Evolutionary conservation across 2,329 filamentous ascomycete genomes (phyloP), one percentile per base, ranked within the genome.

Genomic region (Aspergillus phoenicis): DNA sequence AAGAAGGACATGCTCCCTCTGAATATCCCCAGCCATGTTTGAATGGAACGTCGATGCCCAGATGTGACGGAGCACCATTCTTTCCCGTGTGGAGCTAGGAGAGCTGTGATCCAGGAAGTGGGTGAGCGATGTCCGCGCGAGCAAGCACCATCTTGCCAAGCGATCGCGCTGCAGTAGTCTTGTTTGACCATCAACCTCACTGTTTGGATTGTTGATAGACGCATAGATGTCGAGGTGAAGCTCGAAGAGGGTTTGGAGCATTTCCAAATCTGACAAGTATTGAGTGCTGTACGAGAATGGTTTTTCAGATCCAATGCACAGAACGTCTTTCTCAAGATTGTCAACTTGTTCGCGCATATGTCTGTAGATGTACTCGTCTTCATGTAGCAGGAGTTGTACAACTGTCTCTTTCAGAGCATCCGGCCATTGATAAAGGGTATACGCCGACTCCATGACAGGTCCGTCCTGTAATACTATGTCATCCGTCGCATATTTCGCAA

Each of bases 221-320:
- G 83, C 83, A 70, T 87, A 89, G 8, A 89, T 78, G 68, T 90
- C 88, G 5, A 90, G 79, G 68, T 90, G 88, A 33, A 90, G 75
- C 71, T 91, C 88, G 65, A 88, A 89, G 3, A 90, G 75, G 2
- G 82, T 82, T 70, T 90, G 81, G 1, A 83, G 76, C 71, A 88
- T 81, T 53, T 86, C 84, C 43, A 84, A 71, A 28, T 80, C 68
- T 11, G 71, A 71, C 22, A 75, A 62, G 45, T 82, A 72, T 33
- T 71, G 63, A 2, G 64, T 24, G 11, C 69, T 64, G 56, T 74
- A 76, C 36, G 67, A 51, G 54, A 75, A 74, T 13, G 60, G 57
- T 36, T 48, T 38, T 10, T 64, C 66, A 26, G 57, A 28, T 8
- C 52, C 61, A 24, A 59, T 61, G 10, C 62, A 52, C 17, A 79